Evolutionary conservation across 2,329 filamentous ascomycete species (phyloP), one percentile per base, ranked within the genome.

Genomic region (Neoscytalidium dimidiatum): DNA sequence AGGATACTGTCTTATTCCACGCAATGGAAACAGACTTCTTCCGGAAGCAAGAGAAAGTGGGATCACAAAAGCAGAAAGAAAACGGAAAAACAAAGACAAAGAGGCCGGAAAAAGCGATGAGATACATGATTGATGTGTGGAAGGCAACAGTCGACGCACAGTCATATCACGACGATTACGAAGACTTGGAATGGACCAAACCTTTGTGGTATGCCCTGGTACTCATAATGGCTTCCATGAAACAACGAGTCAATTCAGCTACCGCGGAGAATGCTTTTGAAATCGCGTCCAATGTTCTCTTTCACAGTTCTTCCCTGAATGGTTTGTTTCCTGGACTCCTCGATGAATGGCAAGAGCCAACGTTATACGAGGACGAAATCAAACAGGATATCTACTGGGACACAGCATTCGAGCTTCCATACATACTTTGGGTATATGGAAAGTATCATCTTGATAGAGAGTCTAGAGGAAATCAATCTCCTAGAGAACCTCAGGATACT

Each of bases 1-100:
- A 21, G 19, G 67, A 68, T 23, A 64, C 65, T 5, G 41, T 38
- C 6, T 38, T 68, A 2, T 57, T 68, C 26, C 57, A 65, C 13
- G 49, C 13, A 0, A 52, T 38, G 4, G 17, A 19, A 3, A 4
- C 26, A 4, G 21, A 21, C 6, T 14, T 62, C 2, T 51, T 51
- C n/a, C 29, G 41, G 3, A 14, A 3, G 3, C 6, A 44, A 19
- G n/a, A 17, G 14, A 9, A 44, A 44, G 33, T 3, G n/a, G n/a
- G n/a, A 7, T 35, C 33, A 35, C 8, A 7, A 35, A 35, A 35
- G 33, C 33, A 28, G 46, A 29, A 14, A 29, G 17, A 49, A 49
- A 3, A 21, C 1, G 11, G 21, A 56, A 11, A n/a, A 6, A 17
- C 1, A 6, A 13, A n/a, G n/a, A n/a, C n/a, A 19, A 31, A n/a